These are phyloP conservation scores for Trichoderma aggressivum DNA, from an alignment of 2,329 filamentous ascomycete genomes.

Conservation along the genomic window DNA sequence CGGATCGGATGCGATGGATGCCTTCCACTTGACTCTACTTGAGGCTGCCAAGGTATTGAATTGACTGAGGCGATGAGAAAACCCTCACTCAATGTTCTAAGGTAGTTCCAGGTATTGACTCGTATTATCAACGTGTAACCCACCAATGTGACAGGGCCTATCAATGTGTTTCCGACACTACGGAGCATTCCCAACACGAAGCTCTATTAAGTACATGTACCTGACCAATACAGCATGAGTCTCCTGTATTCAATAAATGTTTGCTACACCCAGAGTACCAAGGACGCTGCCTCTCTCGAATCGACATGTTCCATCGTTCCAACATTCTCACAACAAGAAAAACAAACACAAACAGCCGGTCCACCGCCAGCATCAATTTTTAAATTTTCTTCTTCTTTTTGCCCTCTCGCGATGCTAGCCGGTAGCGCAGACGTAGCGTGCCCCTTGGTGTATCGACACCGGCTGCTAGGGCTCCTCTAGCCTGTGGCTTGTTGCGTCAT, in stretches of 20 bases:
- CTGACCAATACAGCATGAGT: neutral
- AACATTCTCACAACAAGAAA: neutral
- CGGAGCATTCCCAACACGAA: neutral
- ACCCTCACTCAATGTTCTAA: neutral
- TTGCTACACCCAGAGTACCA: neutral
- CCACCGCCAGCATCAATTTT: no score
- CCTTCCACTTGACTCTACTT: neutral
- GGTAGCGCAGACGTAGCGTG: slow-evolving; percentile 3
- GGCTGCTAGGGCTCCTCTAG: slow-evolving; percentile 3
- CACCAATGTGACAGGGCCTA: neutral
- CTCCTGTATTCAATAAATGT: neutral
- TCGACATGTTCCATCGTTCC: neutral
- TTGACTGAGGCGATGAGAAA: neutral
- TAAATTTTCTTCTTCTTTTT: neutral
- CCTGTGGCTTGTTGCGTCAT: slow-evolving; percentile 20
- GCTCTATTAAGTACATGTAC: no score
- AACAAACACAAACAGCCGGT: no score
- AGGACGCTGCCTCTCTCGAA: neutral
- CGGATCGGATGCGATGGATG: neutral
- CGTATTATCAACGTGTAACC: neutral
- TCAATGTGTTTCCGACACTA: neutral
- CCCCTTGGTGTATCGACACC: slow-evolving; percentile 11
- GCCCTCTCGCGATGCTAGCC: neutral
- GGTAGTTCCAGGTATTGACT: neutral
- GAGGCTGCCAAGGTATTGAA: neutral